Evolutionary conservation across 116 monocot species (phyloP).

Genomic region (Iris pallida): DNA sequence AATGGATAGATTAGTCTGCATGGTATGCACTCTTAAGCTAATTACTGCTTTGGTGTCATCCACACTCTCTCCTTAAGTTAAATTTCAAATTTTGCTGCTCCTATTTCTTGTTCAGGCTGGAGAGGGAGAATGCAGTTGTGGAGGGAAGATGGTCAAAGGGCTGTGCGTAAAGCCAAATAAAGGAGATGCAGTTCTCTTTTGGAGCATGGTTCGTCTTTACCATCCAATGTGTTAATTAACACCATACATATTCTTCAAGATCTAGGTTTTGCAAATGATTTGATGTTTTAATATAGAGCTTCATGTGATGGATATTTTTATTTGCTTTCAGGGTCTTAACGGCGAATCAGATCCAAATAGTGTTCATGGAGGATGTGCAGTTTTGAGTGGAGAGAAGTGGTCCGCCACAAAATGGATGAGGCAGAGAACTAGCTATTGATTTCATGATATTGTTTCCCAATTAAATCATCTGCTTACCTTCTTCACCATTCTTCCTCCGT

Average conservation of each 20-base stretch:
- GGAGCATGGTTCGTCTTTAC: slow-evolving; percentile 66
- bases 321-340: slow-evolving; percentile 50
- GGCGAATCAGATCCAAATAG: slow-evolving; percentile 70
- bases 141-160: slow-evolving; percentile 64
- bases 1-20: no score
- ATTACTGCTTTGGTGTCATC: no score
- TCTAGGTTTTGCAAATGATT: not conserved
- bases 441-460: not conserved
- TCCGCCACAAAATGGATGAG: slow-evolving; percentile 99
- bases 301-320: not conserved
- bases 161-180: slow-evolving; percentile 68
- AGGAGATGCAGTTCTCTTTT: slow-evolving; percentile 90
- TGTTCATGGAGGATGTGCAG: slow-evolving; percentile 79
- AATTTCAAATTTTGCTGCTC: no score
- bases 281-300: not conserved
- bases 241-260: not conserved
- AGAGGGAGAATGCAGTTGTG: slow-evolving; percentile 72
- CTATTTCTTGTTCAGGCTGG: slow-evolving; percentile 42
- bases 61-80: no score
- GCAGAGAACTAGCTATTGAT: slow-evolving; percentile 46
- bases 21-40: no score
- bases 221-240: not conserved
- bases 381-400: slow-evolving; percentile 88
- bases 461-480: no score
- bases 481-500: no score